Percentiles rank a stretch among this genome's conserved stretches.
phyloP scores from a whole-genome alignment of 495 filamentous ascomycete species.

The Penicillium riverlandense region DNA sequence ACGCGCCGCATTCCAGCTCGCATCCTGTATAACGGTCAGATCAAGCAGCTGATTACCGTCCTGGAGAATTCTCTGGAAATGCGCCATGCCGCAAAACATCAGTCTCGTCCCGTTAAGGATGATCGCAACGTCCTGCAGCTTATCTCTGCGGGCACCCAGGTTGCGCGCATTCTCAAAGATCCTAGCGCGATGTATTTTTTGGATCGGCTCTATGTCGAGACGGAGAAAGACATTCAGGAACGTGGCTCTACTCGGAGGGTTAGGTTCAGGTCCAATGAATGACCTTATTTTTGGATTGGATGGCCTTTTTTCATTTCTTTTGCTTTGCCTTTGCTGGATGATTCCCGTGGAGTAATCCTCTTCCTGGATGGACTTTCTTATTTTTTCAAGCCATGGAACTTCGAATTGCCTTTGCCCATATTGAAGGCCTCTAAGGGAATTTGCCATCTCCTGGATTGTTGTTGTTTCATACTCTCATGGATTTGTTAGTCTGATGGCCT shows the following conservation, averaged over 20 bases:
- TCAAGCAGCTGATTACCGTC: constrained; percentile 79
- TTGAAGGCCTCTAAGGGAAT: not conserved
- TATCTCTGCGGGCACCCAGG: constrained; percentile 78
- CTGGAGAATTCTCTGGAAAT: constrained; percentile 80
- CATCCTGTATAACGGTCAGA: constrained; percentile 80
- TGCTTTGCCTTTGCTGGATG: not conserved
- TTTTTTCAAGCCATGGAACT: too few species aligned
- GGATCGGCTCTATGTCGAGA: constrained; percentile 62
- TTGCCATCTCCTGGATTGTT: too few species aligned
- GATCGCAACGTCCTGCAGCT: constrained; percentile 83
- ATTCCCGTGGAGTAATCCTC: constrained; percentile 2
- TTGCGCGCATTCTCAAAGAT: constrained; percentile 80
- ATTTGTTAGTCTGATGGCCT: too few species aligned
- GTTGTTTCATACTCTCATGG: too few species aligned
- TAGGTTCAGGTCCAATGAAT: not conserved
- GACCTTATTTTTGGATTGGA: not conserved
- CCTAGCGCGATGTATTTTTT: constrained; percentile 72
- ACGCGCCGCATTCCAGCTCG: constrained; percentile 77
- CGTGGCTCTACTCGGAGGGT: constrained; percentile 19
- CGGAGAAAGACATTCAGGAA: constrained; percentile 68
- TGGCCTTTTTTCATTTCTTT: not conserved
- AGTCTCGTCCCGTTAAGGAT: constrained; percentile 77
- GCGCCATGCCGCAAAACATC: constrained; percentile 77
- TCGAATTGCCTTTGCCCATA: not conserved
- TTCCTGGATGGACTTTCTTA: too few species aligned